Conservation (phyloP, 495 filamentous ascomycete species). For the Penicillium diatomitis region DNA sequence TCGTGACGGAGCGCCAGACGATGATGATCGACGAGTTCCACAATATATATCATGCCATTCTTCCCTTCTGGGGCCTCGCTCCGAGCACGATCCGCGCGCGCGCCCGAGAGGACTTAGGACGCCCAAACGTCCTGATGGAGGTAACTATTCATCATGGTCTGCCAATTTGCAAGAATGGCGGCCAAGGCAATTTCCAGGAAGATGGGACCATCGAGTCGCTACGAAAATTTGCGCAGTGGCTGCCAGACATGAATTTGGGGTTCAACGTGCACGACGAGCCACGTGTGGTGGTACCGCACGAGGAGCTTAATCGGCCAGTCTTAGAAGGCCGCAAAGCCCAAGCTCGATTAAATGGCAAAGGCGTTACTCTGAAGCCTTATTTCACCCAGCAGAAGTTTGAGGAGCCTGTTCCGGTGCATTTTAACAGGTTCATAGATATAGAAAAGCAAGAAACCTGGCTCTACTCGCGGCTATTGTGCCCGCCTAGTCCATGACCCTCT, state of each 20-base stretch:
- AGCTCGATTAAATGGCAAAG: background rate
- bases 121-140: slow-evolving; percentile 1
- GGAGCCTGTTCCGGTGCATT: background rate
- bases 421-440: slow-evolving; percentile 5
- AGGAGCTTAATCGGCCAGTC: slow-evolving; percentile 17
- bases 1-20: slow-evolving; percentile 44
- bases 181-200: slow-evolving; percentile 5
- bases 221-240: slow-evolving; percentile 6
- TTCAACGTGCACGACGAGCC: slow-evolving; percentile 71
- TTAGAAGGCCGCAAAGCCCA: background rate
- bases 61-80: slow-evolving; percentile 44
- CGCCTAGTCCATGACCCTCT: too few species aligned
- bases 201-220: slow-evolving; percentile 4
- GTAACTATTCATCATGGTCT: slow-evolving; percentile 3
- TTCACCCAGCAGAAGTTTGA: background rate
- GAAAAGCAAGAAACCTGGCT: slow-evolving; percentile 13
- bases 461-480: slow-evolving; percentile 7
- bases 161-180: background rate
- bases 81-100: slow-evolving; percentile 7
- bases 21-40: slow-evolving; percentile 55
- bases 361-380: background rate
- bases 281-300: slow-evolving; percentile 55
- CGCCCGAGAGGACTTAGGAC: slow-evolving; percentile 4
- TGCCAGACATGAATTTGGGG: slow-evolving; percentile 67
- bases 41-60: slow-evolving; percentile 42